These are phyloP conservation scores for Arthrinium puccinioides DNA, from an alignment of 2,329 filamentous ascomycete species.

Conservation along the genomic window DNA sequence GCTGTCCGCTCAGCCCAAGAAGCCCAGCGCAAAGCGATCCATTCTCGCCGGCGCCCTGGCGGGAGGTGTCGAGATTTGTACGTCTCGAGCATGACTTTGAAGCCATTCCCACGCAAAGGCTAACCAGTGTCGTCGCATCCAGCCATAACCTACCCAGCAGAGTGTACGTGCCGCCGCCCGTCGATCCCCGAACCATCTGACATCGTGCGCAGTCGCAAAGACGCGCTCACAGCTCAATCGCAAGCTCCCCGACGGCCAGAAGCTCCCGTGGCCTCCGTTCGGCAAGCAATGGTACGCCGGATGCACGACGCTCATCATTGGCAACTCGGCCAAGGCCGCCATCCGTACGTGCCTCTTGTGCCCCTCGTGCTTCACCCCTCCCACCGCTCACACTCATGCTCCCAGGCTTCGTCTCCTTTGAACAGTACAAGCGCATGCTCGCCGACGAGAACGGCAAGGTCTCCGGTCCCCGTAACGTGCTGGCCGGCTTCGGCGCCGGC, in stretches of 20 bases:
- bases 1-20: conserved; percentile 27
- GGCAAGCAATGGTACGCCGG: conserved; percentile 95
- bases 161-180: conserved; percentile 43
- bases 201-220: conserved; percentile 66
- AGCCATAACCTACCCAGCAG: conserved; percentile 75
- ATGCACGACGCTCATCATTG: conserved; percentile 93
- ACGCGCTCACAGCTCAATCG: conserved; percentile 90
- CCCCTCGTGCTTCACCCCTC: not conserved
- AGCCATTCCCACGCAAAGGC: not conserved
- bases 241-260: conserved; percentile 70
- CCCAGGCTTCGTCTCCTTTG: conserved; percentile 85
- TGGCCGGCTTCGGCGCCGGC: conserved; percentile 90
- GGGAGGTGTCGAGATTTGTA: conserved; percentile 89
- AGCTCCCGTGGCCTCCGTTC: conserved; percentile 91
- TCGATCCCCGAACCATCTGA: not conserved
- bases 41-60: conserved; percentile 90
- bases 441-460: conserved; percentile 81
- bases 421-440: conserved; percentile 82
- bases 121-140: not conserved
- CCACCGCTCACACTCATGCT: not conserved
- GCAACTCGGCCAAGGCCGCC: conserved; percentile 92
- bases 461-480: conserved; percentile 80
- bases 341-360: conserved; percentile 57
- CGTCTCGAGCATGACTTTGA: conserved; percentile 19
- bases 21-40: conserved; percentile 76